These are phyloP conservation scores for Aspergillus sojae DNA, from an alignment of 2,329 filamentous ascomycete genomes.

Conservation along the genomic window DNA sequence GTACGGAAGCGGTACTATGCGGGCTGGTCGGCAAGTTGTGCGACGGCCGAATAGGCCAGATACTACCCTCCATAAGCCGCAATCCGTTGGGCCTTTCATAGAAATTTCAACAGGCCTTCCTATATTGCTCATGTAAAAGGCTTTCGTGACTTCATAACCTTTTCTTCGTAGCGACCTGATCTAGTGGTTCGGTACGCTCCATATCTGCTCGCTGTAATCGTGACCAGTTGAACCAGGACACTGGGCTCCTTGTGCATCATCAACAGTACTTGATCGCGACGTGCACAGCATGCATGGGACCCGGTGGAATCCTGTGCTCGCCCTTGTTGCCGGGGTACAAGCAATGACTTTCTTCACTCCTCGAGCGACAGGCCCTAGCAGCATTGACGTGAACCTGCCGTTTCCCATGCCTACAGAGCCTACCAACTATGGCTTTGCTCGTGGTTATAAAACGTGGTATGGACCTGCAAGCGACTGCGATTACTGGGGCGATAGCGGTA, in stretches of 20 bases:
- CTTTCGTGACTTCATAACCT: neutral
- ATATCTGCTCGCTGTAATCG: neutral
- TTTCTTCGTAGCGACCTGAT: neutral
- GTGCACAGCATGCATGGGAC: neutral
- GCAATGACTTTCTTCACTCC: neutral
- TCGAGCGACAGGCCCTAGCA: neutral
- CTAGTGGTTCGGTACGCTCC: neutral
- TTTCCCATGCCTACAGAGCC: neutral
- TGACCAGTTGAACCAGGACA: neutral
- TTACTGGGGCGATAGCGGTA: neutral
- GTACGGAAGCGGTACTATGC: neutral
- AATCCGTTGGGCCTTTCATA: rapidly evolving
- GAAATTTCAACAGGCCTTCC: too few relatives aligned
- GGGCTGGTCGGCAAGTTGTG: neutral
- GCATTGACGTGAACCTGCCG: neutral
- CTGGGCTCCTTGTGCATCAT: neutral
- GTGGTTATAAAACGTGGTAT: neutral
- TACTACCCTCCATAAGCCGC: neutral
- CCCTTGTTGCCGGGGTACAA: neutral
- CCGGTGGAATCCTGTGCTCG: neutral
- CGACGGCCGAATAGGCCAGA: neutral
- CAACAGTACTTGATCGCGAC: neutral
- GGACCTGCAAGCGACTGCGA: neutral
- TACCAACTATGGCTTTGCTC: neutral
- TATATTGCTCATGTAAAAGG: neutral